These are phyloP conservation scores for Lentinus brumalis DNA, from an alignment of 768 basidiomycete genomes.

Conservation along the genomic window DNA sequence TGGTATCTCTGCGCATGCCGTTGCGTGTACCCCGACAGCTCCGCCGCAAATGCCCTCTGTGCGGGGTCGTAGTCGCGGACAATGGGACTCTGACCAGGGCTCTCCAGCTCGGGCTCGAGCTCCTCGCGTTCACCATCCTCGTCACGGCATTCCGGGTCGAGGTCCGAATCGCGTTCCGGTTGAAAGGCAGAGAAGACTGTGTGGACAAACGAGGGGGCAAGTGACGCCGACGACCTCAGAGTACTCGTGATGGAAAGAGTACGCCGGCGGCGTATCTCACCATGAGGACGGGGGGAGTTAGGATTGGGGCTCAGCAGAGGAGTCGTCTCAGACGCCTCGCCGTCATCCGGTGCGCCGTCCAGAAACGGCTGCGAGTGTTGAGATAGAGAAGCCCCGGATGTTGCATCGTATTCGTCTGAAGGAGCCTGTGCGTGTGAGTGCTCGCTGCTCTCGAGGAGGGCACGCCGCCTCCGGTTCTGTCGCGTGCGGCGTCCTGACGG, in stretches of 20 bases:
- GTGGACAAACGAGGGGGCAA: slow-evolving; percentile 65
- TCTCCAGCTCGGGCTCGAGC: slow-evolving; percentile 19
- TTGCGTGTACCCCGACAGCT: slow-evolving; percentile 14
- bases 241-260: slow-evolving; percentile 63
- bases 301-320: slow-evolving; percentile 41
- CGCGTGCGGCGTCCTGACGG: slow-evolving; percentile 51
- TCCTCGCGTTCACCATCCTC: slow-evolving; percentile 23
- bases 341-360: slow-evolving; percentile 15
- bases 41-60: slow-evolving; percentile 20
- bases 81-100: slow-evolving; percentile 4
- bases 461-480: slow-evolving; percentile 33
- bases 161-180: slow-evolving; percentile 47
- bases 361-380: slow-evolving; percentile 22
- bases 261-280: slow-evolving; percentile 41
- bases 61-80: slow-evolving; percentile 15
- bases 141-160: slow-evolving; percentile 39
- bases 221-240: slow-evolving; percentile 45
- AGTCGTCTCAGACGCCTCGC: slow-evolving; percentile 47
- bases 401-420: slow-evolving; percentile 24
- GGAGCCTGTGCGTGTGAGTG: slow-evolving; percentile 29
- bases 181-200: slow-evolving; percentile 72
- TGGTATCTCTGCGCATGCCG: slow-evolving; percentile 9
- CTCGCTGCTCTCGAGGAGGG: slow-evolving; percentile 32
- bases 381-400: slow-evolving; percentile 17
- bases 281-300: slow-evolving; percentile 24